Evolutionary conservation across 2,329 filamentous ascomycete genomes (phyloP).

Genomic region (Malbranchea zuffiana): DNA sequence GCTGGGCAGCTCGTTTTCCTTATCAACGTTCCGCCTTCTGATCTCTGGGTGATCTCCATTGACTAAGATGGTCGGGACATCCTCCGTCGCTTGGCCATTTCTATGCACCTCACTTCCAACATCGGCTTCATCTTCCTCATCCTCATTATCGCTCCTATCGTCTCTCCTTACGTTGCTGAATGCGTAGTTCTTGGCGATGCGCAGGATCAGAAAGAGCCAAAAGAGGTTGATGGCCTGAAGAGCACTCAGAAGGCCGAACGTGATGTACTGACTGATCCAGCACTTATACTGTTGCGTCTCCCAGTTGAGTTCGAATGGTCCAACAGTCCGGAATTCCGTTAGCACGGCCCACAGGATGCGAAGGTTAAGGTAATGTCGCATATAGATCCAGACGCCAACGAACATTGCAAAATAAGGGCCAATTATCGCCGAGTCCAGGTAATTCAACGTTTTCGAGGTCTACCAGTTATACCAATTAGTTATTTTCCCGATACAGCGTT

Average conservation of each 20-base stretch:
- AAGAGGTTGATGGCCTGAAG: conserved; percentile 39
- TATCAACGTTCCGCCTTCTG: conserved; percentile 4
- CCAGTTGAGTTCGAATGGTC: conserved; percentile 40
- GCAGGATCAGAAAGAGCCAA: conserved; percentile 37
- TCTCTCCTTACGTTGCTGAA: conserved; percentile 31
- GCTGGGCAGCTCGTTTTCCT: conserved; percentile 4
- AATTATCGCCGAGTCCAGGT: conserved; percentile 69
- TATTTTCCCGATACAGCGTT: not conserved
- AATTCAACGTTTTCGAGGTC: conserved; percentile 88
- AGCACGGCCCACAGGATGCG: conserved; percentile 38
- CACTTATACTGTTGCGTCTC: conserved; percentile 41
- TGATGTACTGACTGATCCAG: conserved; percentile 39
- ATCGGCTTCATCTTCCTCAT: conserved; percentile 28
- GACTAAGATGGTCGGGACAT: conserved; percentile 7
- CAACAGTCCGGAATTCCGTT: conserved; percentile 38
- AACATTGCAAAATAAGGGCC: conserved; percentile 76
- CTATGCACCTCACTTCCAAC: conserved; percentile 1
- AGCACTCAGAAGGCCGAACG: conserved; percentile 34
- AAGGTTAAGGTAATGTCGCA: conserved; percentile 60
- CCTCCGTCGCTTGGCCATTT: not conserved
- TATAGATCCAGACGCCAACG: conserved; percentile 75
- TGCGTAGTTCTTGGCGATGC: conserved; percentile 34
- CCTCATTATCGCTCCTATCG: conserved; percentile 38
- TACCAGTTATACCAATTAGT: conserved; percentile 26
- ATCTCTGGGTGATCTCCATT: conserved; percentile 4